Evolutionary conservation across 805 yeast species (phyloP).

Genomic region (Metschnikowia cubensis): DNA sequence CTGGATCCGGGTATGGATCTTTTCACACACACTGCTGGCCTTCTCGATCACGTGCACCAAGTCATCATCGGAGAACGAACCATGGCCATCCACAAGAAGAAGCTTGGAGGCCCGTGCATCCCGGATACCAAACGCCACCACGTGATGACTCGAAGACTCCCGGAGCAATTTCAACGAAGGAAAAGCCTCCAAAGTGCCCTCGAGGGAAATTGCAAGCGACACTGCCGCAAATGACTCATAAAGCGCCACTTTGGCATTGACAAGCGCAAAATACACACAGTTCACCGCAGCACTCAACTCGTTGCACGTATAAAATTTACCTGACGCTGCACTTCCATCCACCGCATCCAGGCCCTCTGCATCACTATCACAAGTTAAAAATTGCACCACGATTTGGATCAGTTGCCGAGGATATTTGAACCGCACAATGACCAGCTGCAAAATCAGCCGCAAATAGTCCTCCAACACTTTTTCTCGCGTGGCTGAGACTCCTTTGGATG

Average conservation of each 20-base stretch:
- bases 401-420: conserved; percentile 72
- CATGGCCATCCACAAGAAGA: conserved; percentile 68
- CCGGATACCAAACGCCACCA: conserved; percentile 55
- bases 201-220: conserved; percentile 29
- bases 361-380: conserved; percentile 28
- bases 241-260: conserved; percentile 77
- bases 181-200: conserved; percentile 28
- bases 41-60: conserved; percentile 49
- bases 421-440: conserved; percentile 58
- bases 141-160: conserved; percentile 55
- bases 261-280: conserved; percentile 65
- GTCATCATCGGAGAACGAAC: conserved; percentile 58
- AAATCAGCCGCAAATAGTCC: conserved; percentile 59
- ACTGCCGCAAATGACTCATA: conserved; percentile 58
- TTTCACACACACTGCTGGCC: conserved; percentile 47
- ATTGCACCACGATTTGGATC: conserved; percentile 41
- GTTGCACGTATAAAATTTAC: conserved; percentile 31
- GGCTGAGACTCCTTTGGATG: conserved; percentile 69
- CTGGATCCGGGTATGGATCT: conserved; percentile 44
- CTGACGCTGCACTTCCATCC: conserved; percentile 19
- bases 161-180: conserved; percentile 47
- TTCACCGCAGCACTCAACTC: conserved; percentile 72
- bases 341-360: conserved; percentile 10
- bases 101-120: conserved; percentile 51
- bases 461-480: conserved; percentile 76